Evolutionary conservation across 306 rosid species (phyloP), one percentile per base, ranked within the genome.

Genomic region (Glycine soja): DNA sequence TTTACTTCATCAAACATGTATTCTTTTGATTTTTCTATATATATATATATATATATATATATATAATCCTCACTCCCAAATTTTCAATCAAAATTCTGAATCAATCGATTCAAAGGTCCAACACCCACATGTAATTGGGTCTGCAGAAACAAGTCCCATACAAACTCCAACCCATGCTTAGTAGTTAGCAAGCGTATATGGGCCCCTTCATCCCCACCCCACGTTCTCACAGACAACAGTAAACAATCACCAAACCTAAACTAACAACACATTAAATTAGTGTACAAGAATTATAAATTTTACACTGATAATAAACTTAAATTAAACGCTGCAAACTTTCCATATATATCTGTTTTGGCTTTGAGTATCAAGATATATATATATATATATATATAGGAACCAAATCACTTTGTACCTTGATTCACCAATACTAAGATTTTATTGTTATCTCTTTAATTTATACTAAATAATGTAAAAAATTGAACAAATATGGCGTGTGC

Each of bases 91-190:
- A 8, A 56, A 16, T 56, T 56, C 32, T 56, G 63, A 16, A 58
- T 58, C 36, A 18, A 64, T 6, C 6, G 51, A 38, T 66, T 36
- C 19, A 0, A 10, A 38, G 32, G 51, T 66, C 71, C 71, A 66
- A n/a, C 30, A 66, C 13, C 70, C 50, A 66, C 71, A 12, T 64
- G 70, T 11, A 66, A 66, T 8, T 66, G 51, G 70, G 71, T 66
- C 71, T 24, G 30, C 48, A n/a, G 51, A 6, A 30, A 66, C 30
- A 66, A 15, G 71, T 13, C 51, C 47, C 71, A 66, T 36, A 64
- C 32, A 8, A 68, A 15, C 13, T 15, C 53, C 73, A 68, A 40
- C 32, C 51, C 50, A 40, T 14, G 48, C 48, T 65, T 2, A 14
- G 70, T 36, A 36, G 48, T 64, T 36, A 64, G 19, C 72, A 67